Evolutionary conservation across 805 yeast species (phyloP).

Genomic region (Kuraishia molischiana): DNA sequence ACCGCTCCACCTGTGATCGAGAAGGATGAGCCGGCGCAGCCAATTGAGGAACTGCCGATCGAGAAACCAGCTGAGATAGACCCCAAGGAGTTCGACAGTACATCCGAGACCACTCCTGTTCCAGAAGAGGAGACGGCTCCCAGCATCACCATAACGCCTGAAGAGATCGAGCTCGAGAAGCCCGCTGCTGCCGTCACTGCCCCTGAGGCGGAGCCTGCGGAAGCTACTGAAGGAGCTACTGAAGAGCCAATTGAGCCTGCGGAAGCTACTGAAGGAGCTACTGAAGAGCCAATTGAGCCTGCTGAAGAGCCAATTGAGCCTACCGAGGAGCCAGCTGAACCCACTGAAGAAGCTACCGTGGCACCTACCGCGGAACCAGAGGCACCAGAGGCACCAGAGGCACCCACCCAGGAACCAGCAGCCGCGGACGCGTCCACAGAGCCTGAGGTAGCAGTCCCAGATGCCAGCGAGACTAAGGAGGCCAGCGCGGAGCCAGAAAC

Average conservation of each 20-base stretch:
- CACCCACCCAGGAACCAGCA: no score
- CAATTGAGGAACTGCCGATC: constrained; percentile 2
- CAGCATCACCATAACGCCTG: no score
- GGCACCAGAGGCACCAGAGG: constrained; percentile 4
- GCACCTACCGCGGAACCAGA: constrained; percentile 4
- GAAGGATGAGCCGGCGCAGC: constrained; percentile 1
- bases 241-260: no score
- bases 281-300: no score
- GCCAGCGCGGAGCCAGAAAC: constrained; percentile 5
- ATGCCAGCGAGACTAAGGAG: constrained; percentile 1
- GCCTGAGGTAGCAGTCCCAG: neutral
- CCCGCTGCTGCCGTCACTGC: no score
- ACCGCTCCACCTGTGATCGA: neutral
- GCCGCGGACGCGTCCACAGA: neutral
- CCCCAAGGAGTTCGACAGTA: neutral
- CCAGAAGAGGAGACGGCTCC: constrained; percentile 2
- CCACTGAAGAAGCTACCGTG: constrained; percentile 2
- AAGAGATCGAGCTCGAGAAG: no score
- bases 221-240: constrained; percentile 3
- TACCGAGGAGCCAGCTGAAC: no score
- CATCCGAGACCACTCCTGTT: neutral
- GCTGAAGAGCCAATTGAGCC: constrained; percentile 3
- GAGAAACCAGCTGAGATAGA: constrained; percentile 5
- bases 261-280: constrained; percentile 3
- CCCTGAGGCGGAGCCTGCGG: constrained; percentile 4